Evolutionary conservation across 345 rosid genomes (phyloP), one percentile per base, ranked within the genome.

Genomic region (Boechera divaricarpa): DNA sequence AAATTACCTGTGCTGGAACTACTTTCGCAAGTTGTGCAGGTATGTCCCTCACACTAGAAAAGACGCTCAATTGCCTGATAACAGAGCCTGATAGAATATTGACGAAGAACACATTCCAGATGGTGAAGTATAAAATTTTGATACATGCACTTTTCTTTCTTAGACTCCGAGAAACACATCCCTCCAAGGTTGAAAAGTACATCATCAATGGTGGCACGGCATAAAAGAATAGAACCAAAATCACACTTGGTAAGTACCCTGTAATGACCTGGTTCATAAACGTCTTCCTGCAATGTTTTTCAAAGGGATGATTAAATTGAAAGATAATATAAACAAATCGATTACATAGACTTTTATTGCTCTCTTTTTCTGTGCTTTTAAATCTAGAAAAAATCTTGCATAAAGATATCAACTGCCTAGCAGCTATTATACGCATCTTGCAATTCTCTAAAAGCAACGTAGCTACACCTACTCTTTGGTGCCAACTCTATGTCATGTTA

Each of bases 211-310:
- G 98, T 63, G 99, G 98, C 83, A 89, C 94, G 53, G 87, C 32
- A 67, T 86, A 91, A 49, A 92, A 29, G 76, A 87, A 91, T 16
- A 87, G 59, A 67, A 88, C 81, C 81, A 95, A 70, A 60, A 91
- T 77, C 79, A 95, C 99, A 86, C 99, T 92, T 55, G 99, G 99
- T 76, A 95, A 85, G 83, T 95, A 95, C 59, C 99, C 99, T 48
- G 98, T 91, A 59, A 95, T 79, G 81, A 95, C 61, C 81, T 69
- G 89, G 51, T 11, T 80, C 69, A 95, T 72, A 38, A 16, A 63
- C 16, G 16, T 16, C 76, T 38, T 76, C 82, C 94, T 91, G 88
- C 84, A 77, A 4, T 72, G 5, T 60, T 74, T 72, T 53, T 77
- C 69, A 45, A 77, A 52, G 21, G 24, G 49, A 39, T 60, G 6